Percentiles rank a stretch among this genome's conserved stretches.
These are phyloP conservation scores for Beauveria sp. DNA, from an alignment of 2,329 filamentous ascomycete genomes.

Conservation along the genomic window DNA sequence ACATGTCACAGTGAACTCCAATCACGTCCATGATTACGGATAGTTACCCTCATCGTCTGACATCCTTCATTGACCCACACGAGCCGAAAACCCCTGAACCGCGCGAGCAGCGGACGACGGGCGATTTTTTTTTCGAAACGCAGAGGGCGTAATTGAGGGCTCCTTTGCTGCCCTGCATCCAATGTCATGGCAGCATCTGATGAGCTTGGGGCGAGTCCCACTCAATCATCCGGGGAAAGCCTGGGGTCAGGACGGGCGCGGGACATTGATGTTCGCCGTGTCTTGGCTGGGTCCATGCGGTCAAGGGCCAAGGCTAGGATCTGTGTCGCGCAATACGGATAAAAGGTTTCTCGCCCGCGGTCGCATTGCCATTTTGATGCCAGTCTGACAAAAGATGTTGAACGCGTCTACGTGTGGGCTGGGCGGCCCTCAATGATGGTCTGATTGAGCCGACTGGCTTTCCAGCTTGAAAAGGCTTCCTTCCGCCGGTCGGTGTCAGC, in stretches of 20 bases:
- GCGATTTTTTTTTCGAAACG: background rate
- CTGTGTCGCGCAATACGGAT: background rate
- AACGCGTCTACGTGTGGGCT: too few relatives aligned
- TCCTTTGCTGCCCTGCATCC: background rate
- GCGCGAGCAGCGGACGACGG: background rate
- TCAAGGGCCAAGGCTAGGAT: background rate
- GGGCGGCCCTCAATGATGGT: too few relatives aligned
- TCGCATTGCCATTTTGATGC: too few relatives aligned
- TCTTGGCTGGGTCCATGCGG: background rate
- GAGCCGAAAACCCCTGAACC: too few relatives aligned
- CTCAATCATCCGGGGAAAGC: conserved; percentile 4
- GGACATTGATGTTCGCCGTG: conserved; percentile 7
- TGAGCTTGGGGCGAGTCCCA: background rate
- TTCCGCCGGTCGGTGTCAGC: too few relatives aligned
- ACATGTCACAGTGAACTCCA: background rate
- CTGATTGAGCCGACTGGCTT: too few relatives aligned
- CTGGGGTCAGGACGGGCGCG: conserved; percentile 5
- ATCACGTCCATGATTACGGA: background rate
- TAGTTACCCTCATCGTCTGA: too few relatives aligned
- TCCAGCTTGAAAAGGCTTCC: too few relatives aligned
- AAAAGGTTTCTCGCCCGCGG: background rate
- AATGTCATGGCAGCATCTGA: background rate
- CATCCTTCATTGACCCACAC: too few relatives aligned
- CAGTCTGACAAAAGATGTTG: too few relatives aligned
- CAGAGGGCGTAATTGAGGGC: background rate